Conservation (phyloP, 2,329 filamentous ascomycete genomes). For the Colletotrichum simmondsii region DNA sequence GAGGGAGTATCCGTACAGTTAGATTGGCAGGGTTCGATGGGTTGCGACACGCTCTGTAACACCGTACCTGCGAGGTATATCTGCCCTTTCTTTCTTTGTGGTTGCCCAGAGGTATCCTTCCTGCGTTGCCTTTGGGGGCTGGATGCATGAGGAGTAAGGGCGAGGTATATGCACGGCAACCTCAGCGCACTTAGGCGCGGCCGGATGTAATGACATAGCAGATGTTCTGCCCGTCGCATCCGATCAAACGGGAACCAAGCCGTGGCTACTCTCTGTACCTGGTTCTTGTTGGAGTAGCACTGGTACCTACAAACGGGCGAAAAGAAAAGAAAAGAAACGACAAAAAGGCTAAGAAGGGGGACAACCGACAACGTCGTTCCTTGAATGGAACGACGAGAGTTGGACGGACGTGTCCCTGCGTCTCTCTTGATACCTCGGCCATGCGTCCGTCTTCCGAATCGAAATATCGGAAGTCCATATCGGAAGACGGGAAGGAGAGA, state of each 20-base stretch:
- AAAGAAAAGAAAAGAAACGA: not conserved
- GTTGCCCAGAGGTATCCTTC: not conserved
- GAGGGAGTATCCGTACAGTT: not conserved
- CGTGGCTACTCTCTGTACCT: not conserved
- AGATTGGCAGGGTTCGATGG: not conserved
- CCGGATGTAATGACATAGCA: slow-evolving; percentile 7
- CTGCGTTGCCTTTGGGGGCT: not conserved
- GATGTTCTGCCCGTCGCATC: slow-evolving; percentile 18
- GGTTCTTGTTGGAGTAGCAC: no score
- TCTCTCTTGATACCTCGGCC: not conserved
- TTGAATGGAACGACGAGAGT: not conserved
- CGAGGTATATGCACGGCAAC: not conserved
- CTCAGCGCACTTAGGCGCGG: not conserved
- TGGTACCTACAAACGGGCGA: not conserved
- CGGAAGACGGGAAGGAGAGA: not conserved
- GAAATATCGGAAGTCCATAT: not conserved
- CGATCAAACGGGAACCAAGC: slow-evolving; percentile 21
- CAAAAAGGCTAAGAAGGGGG: not conserved
- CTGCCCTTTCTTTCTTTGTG: not conserved
- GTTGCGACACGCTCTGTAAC: not conserved
- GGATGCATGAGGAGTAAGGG: slow-evolving; percentile 13
- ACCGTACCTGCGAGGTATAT: not conserved
- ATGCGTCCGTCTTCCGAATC: not conserved
- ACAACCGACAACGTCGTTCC: not conserved
- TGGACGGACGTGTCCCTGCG: not conserved